Conservation (phyloP, 495 filamentous ascomycete species). For the Clavariopsis aquatica region DNA sequence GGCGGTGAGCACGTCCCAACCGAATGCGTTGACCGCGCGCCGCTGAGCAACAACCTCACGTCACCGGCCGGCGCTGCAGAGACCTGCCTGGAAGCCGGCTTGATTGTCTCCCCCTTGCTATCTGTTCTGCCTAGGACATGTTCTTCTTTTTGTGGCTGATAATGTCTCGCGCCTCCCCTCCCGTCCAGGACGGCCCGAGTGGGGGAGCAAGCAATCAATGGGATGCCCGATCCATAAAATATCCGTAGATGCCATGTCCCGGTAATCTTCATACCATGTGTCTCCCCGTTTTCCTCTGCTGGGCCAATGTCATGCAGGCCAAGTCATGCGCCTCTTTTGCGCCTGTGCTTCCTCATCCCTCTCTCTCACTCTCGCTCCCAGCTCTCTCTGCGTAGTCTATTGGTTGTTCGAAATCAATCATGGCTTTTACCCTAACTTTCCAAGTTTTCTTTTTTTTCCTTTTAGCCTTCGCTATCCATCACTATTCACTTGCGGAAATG, state of each 20-base stretch:
- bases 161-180: slow-evolving; percentile 1
- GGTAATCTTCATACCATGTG: no score
- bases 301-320: neutral
- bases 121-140: neutral
- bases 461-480: neutral
- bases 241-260: no score
- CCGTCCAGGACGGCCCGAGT: neutral
- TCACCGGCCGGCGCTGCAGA: neutral
- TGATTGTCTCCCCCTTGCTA: neutral
- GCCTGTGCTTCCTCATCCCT: neutral
- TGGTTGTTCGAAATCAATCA: no score
- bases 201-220: no score
- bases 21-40: slow-evolving; percentile 25
- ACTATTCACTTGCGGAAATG: slow-evolving; percentile 20
- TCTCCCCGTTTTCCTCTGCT: no score
- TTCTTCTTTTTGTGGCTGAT: neutral
- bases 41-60: slow-evolving; percentile 1
- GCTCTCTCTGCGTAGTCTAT: no score
- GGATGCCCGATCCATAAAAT: no score
- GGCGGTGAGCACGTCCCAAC: slow-evolving; percentile 15
- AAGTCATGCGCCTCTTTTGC: neutral
- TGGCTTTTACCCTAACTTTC: no score
- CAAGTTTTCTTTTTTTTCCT: neutral
- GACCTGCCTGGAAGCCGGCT: neutral
- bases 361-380: no score